Evolutionary conservation across 2,329 filamentous ascomycete species (phyloP), one percentile per base, ranked within the genome.

Genomic region (Tolypocladium cylindrosporum): DNA sequence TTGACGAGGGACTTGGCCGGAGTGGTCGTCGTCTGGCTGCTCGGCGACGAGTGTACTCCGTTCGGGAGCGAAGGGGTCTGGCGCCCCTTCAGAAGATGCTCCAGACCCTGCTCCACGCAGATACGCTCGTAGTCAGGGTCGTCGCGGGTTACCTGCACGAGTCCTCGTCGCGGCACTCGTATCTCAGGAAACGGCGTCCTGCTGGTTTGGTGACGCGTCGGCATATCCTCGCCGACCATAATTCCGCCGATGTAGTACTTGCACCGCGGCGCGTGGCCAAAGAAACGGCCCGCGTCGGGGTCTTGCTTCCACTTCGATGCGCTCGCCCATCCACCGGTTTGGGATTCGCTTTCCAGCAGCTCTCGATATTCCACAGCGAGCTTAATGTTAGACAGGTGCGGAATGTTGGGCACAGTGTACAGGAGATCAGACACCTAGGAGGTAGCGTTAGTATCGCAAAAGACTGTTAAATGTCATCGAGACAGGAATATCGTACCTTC

Each of bases 311-410:
- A 87, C 66, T 85, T 86, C 57, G 74, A 72, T 4, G 74, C 71
- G 8, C 72, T 66, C 51, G 68, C 70, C 68, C 74, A 79, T 10
- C 69, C 72, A n/a, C 67, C 63, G 24, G 75, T 68, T 60, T 78
- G 73, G 7, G 71, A 70, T 63, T 82, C 79, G 41, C 73, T 71
- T 63, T 83, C 80, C 14, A 81, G 73, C 13, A 84, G 71, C 68
- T 88, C 85, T 55, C 79, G 76, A 63, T 87, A 87, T 55, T 79
- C 77, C 54, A 87, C 77, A 10, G 77, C 74, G 55, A 88, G 74
- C 63, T 76, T 77, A 56, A 86, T 64, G 59, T 79, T 74, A 55
- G 76, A 78, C 24, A 88, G 75, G 65, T 88, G 84, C 37, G 82
- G 77, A 57, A 83, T 76, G 56, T 73, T 81, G 6, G 83, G 78